Evolutionary conservation across 495 filamentous ascomycete genomes (phyloP), one percentile per base, ranked within the genome.

Genomic region (Pyrenula aspistea): DNA sequence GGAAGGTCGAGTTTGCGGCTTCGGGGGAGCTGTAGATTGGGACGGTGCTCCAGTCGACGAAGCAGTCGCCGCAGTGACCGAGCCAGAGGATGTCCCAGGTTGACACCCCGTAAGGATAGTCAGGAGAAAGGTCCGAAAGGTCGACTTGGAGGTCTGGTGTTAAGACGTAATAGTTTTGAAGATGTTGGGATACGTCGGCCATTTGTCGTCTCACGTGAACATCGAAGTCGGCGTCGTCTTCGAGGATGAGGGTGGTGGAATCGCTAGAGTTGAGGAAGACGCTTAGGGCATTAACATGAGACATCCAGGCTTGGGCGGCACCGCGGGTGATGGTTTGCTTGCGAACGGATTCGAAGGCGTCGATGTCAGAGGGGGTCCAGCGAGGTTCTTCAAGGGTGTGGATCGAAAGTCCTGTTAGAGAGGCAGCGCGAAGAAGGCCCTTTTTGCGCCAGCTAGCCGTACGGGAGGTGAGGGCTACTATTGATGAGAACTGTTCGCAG

Each of bases 181-280:
- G 54, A n/a, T 59, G 56, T 15, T 54, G 47, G 22, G 60, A 56
- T 25, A 67, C 49, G 1, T 20, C 53, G 10, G 51, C 36, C 54
- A 65, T 55, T 53, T 60, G 55, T 21, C 62, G 63, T 8, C 65
- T 63, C 12, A 77, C 60, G 2, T 65, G 63, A 24, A 72, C 63
- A 57, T 75, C 73, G 70, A 68, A 77, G 60, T 77, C 74, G 20
- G 71, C 70, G 53, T 76, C 73, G 60, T 74, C 72, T 62, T 77
- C 74, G 36, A 77, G 60, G 47, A 77, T 71, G 24, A 77, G 60
- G 0, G 68, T 70, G 1, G 73, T 76, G 53, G 73, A 68, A 10
- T 73, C 56, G 19, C 64, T 65, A n/a, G 70, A 69, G 22, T 69
- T 64, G 25, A 75, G 58, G 57, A 73, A 56, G 56, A 65, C 61